Conservation (phyloP, 2,329 filamentous ascomycete species). For the Cadophora malorum region DNA sequence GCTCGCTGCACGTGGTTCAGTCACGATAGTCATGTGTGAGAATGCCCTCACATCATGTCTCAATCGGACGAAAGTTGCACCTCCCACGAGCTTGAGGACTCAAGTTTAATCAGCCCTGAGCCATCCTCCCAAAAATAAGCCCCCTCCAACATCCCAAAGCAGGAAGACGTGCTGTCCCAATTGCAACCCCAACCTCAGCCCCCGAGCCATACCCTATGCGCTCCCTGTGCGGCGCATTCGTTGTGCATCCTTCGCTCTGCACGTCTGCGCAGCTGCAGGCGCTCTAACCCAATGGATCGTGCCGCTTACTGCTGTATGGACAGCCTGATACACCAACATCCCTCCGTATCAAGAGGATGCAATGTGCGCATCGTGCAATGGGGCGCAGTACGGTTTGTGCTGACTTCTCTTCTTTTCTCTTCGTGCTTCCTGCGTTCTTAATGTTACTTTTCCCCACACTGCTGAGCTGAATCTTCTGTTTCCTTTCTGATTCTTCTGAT, state of each 20-base stretch:
- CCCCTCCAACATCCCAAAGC: constrained; percentile 3
- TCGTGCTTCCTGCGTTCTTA: constrained; percentile 17
- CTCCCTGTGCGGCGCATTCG: constrained; percentile 7
- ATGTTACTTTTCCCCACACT: constrained; percentile 16
- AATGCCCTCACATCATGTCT: constrained; percentile 12
- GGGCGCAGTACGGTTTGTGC: constrained; percentile 13
- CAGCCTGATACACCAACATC: constrained; percentile 21
- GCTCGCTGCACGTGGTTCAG: constrained; percentile 11
- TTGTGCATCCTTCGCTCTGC: constrained; percentile 20
- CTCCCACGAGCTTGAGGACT: background rate
- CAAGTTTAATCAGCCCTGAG: background rate
- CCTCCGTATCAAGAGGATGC: constrained; percentile 20
- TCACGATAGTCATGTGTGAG: constrained; percentile 2
- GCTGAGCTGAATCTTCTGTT: constrained; percentile 15
- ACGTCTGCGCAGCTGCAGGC: constrained; percentile 13
- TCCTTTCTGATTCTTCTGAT: constrained; percentile 17
- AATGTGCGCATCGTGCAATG: constrained; percentile 18
- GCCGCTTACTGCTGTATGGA: constrained; percentile 13
- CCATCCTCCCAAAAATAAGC: constrained; percentile 15
- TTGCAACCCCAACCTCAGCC: constrained; percentile 7
- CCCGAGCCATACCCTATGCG: constrained; percentile 7
- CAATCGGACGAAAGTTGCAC: constrained; percentile 4
- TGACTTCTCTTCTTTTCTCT: constrained; percentile 17
- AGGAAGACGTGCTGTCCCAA: background rate
- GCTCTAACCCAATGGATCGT: constrained; percentile 6